Conservation (phyloP, 768 basidiomycete species). For the Hericium erinaceus region DNA sequence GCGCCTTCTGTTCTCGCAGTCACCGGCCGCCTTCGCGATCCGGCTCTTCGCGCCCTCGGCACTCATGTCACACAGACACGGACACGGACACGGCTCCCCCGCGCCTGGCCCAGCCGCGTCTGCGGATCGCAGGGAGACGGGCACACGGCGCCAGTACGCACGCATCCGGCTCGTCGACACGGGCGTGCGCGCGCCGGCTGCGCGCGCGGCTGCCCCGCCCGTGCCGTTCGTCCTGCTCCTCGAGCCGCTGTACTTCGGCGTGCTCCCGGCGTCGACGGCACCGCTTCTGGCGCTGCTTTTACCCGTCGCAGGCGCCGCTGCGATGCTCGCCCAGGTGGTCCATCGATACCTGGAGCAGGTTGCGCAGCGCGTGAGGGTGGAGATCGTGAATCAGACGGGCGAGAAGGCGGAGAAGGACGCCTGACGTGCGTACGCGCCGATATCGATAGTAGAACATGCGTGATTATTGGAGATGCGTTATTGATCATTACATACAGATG, state of each 20-base stretch:
- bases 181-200: slow-evolving; percentile 39
- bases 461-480: too few relatives aligned
- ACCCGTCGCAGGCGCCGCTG: slow-evolving; percentile 15
- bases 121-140: background rate
- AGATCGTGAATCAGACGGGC: background rate
- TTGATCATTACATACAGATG: too few relatives aligned
- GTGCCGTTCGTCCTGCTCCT: slow-evolving; percentile 46
- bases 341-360: background rate
- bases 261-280: slow-evolving; percentile 46
- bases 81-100: background rate
- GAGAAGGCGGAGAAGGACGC: too few relatives aligned
- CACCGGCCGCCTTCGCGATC: slow-evolving; percentile 36
- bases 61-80: slow-evolving; percentile 16
- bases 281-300: slow-evolving; percentile 24
- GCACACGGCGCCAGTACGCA: slow-evolving; percentile 42
- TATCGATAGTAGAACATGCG: too few relatives aligned
- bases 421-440: too few relatives aligned
- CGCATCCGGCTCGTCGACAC: slow-evolving; percentile 45
- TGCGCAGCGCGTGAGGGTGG: background rate
- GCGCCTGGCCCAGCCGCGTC: background rate
- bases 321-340: slow-evolving; percentile 1
- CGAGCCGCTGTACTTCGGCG: slow-evolving; percentile 51
- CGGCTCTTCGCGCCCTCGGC: slow-evolving; percentile 28
- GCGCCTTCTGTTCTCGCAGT: slow-evolving; percentile 19
- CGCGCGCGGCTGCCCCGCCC: slow-evolving; percentile 13